Conservation (phyloP, 108 stramenopile species). For the Conticribra weissflogii region DNA sequence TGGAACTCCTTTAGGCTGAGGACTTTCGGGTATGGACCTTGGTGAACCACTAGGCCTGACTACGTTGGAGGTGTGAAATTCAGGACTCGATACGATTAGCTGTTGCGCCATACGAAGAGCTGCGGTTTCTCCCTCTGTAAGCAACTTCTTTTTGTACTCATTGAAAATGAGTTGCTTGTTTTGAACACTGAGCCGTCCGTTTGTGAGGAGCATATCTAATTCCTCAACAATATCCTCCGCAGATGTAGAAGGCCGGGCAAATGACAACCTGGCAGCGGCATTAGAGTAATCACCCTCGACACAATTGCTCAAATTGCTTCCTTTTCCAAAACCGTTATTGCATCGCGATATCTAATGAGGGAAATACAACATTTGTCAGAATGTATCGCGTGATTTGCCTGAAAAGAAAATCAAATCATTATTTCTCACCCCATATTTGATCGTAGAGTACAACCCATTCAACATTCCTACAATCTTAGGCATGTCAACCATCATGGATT, state of each 20-base stretch:
- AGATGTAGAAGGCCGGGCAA: constrained; percentile 18
- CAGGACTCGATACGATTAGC: constrained; percentile 22
- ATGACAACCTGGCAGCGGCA: constrained; percentile 29
- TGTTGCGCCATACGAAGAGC: constrained; percentile 42
- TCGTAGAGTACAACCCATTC: constrained; percentile 55
- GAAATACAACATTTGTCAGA: no score
- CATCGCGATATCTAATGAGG: no score
- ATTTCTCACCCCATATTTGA: constrained; percentile 68
- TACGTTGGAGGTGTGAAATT: constrained; percentile 56
- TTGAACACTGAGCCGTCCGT: constrained; percentile 48
- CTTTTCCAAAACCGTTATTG: constrained; percentile 46
- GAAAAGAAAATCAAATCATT: no score
- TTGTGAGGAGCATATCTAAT: constrained; percentile 48
- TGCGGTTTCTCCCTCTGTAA: constrained; percentile 15
- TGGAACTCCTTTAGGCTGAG: no score
- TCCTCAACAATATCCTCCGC: constrained; percentile 34
- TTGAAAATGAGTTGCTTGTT: constrained; percentile 30
- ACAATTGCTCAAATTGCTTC: constrained; percentile 5
- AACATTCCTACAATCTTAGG: constrained; percentile 44
- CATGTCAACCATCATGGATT: constrained; percentile 40
- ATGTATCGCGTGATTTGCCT: no score
- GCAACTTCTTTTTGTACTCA: constrained; percentile 26
- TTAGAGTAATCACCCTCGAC: constrained; percentile 26
- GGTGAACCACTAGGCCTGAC: constrained; percentile 33
- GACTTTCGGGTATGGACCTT: no score